phyloP scores from a whole-genome alignment of 176 grass and related monocot genomes.

The Oryza glaberrima region DNA sequence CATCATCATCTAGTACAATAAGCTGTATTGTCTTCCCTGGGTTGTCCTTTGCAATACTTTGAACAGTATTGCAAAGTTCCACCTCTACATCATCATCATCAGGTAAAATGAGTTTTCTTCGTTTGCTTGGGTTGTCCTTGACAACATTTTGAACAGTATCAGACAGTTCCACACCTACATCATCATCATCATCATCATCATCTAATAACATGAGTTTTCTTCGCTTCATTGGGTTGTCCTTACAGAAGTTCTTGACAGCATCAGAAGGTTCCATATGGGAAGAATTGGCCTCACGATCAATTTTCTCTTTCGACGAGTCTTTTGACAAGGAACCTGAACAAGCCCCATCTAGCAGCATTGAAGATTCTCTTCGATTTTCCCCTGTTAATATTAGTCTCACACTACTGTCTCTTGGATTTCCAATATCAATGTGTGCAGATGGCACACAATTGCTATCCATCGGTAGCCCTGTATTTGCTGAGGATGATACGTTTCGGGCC shows the following conservation, averaged over 20 bases:
- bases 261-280: slow-evolving; percentile 7
- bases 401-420: neutral
- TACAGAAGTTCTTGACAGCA: slow-evolving; percentile 8
- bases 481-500: neutral
- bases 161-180: slow-evolving; percentile 10
- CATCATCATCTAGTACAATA: slow-evolving; percentile 17
- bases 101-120: slow-evolving; percentile 16
- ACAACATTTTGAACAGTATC: neutral
- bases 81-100: slow-evolving; percentile 25
- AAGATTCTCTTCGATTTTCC: slow-evolving; percentile 21
- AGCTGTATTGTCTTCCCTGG: slow-evolving; percentile 9
- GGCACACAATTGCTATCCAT: slow-evolving; percentile 14
- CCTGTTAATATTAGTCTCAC: neutral
- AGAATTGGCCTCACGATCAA: neutral
- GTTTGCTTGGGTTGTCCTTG: slow-evolving; percentile 29
- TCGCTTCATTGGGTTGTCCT: slow-evolving; percentile 29
- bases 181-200: slow-evolving; percentile 13
- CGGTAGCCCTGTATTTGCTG: neutral
- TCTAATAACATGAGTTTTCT: slow-evolving; percentile 5
- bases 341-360: neutral
- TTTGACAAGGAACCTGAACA: slow-evolving; percentile 5
- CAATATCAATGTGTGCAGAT: neutral
- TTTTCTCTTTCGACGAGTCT: neutral
- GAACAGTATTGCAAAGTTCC: slow-evolving; percentile 12
- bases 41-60: slow-evolving; percentile 20